Percentiles rank a stretch among this genome's conserved stretches.
Conservation (phyloP, 495 filamentous ascomycete genomes). For the Xylaria venustula region DNA sequence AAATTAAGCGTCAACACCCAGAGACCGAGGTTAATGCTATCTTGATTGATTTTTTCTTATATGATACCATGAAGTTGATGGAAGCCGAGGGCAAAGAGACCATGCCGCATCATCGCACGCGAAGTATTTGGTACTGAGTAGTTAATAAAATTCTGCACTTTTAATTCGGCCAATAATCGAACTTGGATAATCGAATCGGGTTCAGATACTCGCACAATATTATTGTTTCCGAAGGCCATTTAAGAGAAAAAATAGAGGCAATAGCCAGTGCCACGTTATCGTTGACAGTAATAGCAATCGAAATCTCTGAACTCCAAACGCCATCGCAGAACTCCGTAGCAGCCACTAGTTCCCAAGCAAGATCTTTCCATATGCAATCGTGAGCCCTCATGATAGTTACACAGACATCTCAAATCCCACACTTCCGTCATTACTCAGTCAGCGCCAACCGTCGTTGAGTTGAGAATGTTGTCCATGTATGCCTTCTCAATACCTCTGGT, state of each 20-base stretch:
- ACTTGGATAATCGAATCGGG: not conserved
- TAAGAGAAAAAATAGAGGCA: not conserved
- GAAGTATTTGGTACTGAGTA: conserved; percentile 90
- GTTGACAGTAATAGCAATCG: conserved; percentile 10
- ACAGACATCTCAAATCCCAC: not conserved
- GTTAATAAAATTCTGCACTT: not conserved
- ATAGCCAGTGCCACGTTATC: not conserved
- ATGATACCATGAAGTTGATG: conserved; percentile 85
- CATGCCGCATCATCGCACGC: conserved; percentile 88
- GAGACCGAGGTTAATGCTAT: conserved; percentile 78
- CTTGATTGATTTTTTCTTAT: conserved; percentile 93
- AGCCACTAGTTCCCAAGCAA: not conserved
- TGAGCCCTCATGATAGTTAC: conserved; percentile 12
- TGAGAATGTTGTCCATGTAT: conserved; percentile 80
- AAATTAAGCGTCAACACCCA: conserved; percentile 73
- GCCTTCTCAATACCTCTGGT: conserved; percentile 55
- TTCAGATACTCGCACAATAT: not conserved
- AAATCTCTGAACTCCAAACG: conserved; percentile 22
- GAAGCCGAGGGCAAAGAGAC: conserved; percentile 59
- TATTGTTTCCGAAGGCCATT: not conserved
- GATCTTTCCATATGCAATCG: conserved; percentile 3
- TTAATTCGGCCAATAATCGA: too few relatives aligned
- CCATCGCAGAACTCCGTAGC: conserved; percentile 20
- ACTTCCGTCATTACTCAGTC: conserved; percentile 16
- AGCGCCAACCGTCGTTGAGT: conserved; percentile 37